phyloP scores from a whole-genome alignment of 306 rosid genomes.

The Senna tora region DNA sequence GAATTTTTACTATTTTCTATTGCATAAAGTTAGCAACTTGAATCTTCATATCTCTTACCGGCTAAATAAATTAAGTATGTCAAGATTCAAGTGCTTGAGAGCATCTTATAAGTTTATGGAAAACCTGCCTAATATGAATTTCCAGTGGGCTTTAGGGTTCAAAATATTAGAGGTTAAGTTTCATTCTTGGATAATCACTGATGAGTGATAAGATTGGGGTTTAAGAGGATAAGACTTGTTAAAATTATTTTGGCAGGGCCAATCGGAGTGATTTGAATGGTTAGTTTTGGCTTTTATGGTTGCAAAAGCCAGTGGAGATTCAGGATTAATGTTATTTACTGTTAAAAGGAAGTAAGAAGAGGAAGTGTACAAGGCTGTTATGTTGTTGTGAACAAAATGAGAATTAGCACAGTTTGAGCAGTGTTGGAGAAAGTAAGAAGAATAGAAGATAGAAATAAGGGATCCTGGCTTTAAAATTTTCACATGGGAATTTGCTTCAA shows the following conservation, averaged over 20 bases:
- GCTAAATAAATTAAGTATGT: not conserved
- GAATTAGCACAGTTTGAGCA: not conserved
- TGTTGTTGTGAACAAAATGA: not conserved
- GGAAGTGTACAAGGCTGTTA: not conserved
- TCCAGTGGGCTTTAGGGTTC: not conserved
- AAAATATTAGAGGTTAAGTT: not conserved
- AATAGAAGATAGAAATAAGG: not conserved
- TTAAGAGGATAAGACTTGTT: not conserved
- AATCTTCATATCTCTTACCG: not conserved
- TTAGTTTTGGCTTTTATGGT: slow-evolving; percentile 11
- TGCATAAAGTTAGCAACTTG: not conserved
- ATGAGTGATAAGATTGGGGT: not conserved
- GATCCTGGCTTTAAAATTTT: not conserved
- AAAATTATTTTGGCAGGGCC: not conserved
- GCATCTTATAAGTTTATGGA: not conserved
- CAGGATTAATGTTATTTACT: not conserved
- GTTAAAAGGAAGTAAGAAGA: not conserved
- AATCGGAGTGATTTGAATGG: slow-evolving; percentile 1
- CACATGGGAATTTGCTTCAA: not conserved
- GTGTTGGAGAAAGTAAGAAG: not conserved
- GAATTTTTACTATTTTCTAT: not conserved
- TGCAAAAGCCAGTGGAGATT: not conserved
- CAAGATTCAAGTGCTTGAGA: not conserved
- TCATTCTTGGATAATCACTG: not conserved
- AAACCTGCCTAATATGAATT: not conserved